Evolutionary conservation across 2,329 filamentous ascomycete genomes (phyloP).

Genomic region (Sporothrix inflata): DNA sequence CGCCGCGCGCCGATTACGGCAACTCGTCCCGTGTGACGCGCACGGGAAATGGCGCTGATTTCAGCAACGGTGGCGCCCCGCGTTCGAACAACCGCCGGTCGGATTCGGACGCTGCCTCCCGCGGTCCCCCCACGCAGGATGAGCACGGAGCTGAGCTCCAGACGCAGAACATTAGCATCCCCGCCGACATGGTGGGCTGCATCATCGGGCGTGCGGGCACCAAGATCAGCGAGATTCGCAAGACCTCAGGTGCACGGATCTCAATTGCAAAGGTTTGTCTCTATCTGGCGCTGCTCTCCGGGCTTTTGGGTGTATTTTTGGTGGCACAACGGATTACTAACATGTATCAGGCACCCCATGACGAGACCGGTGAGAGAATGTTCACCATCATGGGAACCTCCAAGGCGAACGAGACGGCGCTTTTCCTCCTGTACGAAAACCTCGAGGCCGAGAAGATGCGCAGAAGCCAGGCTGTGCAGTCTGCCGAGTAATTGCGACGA

Average conservation of each 20-base stretch:
- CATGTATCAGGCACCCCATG: slow-evolving; percentile 73
- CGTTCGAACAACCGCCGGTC: slow-evolving; percentile 77
- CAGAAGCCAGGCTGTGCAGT: slow-evolving; percentile 72
- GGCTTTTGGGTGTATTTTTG: neutral
- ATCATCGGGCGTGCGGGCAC: slow-evolving; percentile 94
- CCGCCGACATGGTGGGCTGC: slow-evolving; percentile 98
- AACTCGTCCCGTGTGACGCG: slow-evolving; percentile 78
- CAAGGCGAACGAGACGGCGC: slow-evolving; percentile 90
- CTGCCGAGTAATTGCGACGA: slow-evolving; percentile 50
- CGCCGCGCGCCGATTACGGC: slow-evolving; percentile 57
- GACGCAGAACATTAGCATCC: slow-evolving; percentile 99
- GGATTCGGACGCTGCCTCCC: slow-evolving; percentile 77
- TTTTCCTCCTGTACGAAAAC: slow-evolving; percentile 98
- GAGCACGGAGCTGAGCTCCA: slow-evolving; percentile 98
- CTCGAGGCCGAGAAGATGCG: slow-evolving; percentile 99
- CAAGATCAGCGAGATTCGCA: slow-evolving; percentile 99
- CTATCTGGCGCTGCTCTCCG: neutral
- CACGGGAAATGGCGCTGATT: slow-evolving; percentile 96
- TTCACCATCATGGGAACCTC: slow-evolving; percentile 98
- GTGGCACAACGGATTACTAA: slow-evolving; percentile 30
- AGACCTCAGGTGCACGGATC: slow-evolving; percentile 93
- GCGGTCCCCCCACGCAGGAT: slow-evolving; percentile 84
- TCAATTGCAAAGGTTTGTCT: slow-evolving; percentile 81
- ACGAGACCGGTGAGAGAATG: slow-evolving; percentile 98
- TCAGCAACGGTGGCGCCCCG: slow-evolving; percentile 72